Conservation (phyloP, 176 grass and related monocot genomes). For the Raddia distichophylla region DNA sequence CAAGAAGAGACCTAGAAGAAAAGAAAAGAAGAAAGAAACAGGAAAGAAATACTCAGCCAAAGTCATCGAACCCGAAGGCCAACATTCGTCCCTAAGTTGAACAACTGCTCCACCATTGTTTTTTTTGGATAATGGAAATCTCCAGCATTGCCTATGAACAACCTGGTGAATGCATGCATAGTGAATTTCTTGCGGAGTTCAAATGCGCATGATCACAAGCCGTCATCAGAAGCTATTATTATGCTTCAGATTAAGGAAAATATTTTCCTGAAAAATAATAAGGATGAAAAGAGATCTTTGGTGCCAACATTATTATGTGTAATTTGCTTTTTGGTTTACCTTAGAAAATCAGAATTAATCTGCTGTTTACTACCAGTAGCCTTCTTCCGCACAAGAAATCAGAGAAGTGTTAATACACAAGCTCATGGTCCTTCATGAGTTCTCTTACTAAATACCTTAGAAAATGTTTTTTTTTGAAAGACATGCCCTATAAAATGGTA, state of each 20-base stretch:
- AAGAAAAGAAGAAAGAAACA: no score
- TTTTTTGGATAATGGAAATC: no score
- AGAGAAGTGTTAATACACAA: conserved; percentile 17
- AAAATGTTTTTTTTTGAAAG: no score
- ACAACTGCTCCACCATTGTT: neutral
- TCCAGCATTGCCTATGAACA: neutral
- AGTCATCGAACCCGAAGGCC: no score
- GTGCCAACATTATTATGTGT: neutral
- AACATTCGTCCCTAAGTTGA: no score
- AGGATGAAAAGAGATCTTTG: neutral
- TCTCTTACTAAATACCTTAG: neutral
- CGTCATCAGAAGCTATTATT: neutral
- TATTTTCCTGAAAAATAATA: neutral
- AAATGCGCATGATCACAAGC: conserved; percentile 8
- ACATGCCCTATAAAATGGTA: neutral
- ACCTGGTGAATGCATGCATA: neutral
- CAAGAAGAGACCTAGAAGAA: no score
- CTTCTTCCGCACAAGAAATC: conserved; percentile 25
- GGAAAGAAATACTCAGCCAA: no score
- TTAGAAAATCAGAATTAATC: neutral
- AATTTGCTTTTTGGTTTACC: conserved; percentile 2
- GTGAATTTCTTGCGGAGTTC: conserved; percentile 8
- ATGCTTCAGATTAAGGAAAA: conserved; percentile 1
- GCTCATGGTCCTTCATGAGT: neutral
- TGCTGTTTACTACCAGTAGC: conserved; percentile 5